phyloP scores from a whole-genome alignment of 2,329 filamentous ascomycete species.

The Diaporthe longicolla region DNA sequence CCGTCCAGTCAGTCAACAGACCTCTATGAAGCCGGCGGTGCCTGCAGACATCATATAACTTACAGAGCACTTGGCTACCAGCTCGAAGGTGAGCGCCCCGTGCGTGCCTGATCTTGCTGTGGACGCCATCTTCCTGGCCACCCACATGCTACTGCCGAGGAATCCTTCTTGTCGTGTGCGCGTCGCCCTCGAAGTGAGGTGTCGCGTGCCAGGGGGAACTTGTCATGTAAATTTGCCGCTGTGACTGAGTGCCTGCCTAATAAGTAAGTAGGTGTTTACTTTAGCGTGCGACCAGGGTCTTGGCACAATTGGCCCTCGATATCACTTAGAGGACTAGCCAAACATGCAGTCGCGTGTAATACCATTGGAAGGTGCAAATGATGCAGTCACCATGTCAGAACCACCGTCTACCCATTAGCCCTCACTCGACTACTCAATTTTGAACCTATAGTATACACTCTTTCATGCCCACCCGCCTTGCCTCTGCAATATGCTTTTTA shows the following conservation, averaged over 20 bases:
- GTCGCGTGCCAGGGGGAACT: not conserved
- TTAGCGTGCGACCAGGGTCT: not conserved
- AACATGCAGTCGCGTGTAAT: not conserved
- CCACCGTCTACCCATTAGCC: not conserved
- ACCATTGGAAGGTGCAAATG: not conserved
- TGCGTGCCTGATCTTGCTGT: slow-evolving; percentile 46
- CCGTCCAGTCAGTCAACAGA: slow-evolving; percentile 22
- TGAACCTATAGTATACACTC: slow-evolving; percentile 6
- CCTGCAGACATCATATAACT: slow-evolving; percentile 49
- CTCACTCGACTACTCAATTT: not conserved
- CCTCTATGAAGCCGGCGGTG: too few species aligned
- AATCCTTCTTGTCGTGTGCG: not conserved
- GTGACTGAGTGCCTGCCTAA: not conserved
- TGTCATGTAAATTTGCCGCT: not conserved
- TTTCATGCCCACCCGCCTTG: not conserved
- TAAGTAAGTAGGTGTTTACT: not conserved
- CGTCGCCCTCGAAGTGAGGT: not conserved
- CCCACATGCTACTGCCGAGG: slow-evolving; percentile 43
- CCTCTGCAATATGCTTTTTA: slow-evolving; percentile 44
- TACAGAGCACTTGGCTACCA: slow-evolving; percentile 70
- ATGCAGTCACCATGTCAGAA: too few species aligned
- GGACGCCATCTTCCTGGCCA: slow-evolving; percentile 47
- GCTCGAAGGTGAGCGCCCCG: slow-evolving; percentile 50
- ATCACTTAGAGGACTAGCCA: not conserved
- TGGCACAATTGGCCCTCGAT: not conserved